These are phyloP conservation scores for Hyphopichia burtonii DNA, from an alignment of 1,139 yeast species.

Conservation along the genomic window DNA sequence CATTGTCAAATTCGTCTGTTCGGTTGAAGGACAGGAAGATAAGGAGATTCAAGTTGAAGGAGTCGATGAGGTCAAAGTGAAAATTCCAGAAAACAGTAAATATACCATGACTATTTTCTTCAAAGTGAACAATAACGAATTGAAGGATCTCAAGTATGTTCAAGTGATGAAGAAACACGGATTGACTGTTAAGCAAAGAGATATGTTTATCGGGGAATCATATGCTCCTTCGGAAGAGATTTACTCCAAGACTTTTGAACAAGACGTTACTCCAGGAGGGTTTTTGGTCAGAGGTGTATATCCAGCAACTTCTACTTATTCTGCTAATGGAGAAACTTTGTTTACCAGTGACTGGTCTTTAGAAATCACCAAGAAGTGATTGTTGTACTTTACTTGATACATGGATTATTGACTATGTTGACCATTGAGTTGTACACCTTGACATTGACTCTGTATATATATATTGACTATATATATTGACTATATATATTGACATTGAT, in stretches of 20 bases:
- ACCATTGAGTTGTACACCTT: too few relatives aligned
- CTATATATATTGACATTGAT: too few relatives aligned
- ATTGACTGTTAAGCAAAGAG: conserved; percentile 32
- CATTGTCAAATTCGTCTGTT: conserved; percentile 30
- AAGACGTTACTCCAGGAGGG: conserved; percentile 43
- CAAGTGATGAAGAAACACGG: conserved; percentile 43
- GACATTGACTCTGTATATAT: background rate
- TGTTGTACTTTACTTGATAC: too few relatives aligned
- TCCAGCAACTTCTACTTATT: conserved; percentile 35
- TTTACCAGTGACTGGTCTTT: conserved; percentile 33
- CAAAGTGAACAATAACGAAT: conserved; percentile 28
- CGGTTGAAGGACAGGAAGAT: conserved; percentile 31
- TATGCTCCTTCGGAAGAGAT: conserved; percentile 31
- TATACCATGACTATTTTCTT: conserved; percentile 36
- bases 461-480: too few relatives aligned
- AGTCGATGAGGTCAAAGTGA: conserved; percentile 26
- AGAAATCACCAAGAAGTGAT: conserved; percentile 28
- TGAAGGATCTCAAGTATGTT: conserved; percentile 34
- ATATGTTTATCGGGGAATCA: conserved; percentile 27
- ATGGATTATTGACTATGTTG: too few relatives aligned
- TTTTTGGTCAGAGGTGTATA: conserved; percentile 38
- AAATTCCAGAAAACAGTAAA: conserved; percentile 41
- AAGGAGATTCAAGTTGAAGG: conserved; percentile 28
- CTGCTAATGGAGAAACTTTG: conserved; percentile 30
- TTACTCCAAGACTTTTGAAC: conserved; percentile 29